phyloP scores from a whole-genome alignment of 192 early-diverging fungal genomes.

The Rhizophagus prolifer region DNA sequence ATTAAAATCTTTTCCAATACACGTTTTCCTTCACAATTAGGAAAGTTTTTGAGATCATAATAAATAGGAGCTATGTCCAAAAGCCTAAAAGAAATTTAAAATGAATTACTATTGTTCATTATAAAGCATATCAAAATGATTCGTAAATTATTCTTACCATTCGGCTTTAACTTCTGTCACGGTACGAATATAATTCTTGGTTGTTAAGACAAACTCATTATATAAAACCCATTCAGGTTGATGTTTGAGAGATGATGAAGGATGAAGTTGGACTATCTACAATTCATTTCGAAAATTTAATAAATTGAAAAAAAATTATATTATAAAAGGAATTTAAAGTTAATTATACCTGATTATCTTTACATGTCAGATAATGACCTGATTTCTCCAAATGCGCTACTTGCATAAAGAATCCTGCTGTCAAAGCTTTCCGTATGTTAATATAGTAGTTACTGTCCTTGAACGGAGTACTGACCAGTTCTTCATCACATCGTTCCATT shows the following conservation, averaged over 20 bases:
- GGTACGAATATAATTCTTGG: slow-evolving; percentile 95
- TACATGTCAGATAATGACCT: slow-evolving; percentile 86
- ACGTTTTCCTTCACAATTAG: slow-evolving; percentile 88
- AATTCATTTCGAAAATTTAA: slow-evolving; percentile 10
- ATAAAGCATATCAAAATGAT: not conserved
- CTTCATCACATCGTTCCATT: slow-evolving; percentile 72
- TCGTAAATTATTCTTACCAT: slow-evolving; percentile 46
- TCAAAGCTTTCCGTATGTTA: slow-evolving; percentile 87
- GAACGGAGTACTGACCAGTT: slow-evolving; percentile 69
- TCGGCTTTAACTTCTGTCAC: slow-evolving; percentile 86
- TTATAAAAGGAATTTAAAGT: not conserved
- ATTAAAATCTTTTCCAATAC: slow-evolving; percentile 70
- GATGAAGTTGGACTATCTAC: slow-evolving; percentile 82
- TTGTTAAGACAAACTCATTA: slow-evolving; percentile 98
- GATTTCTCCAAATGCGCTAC: slow-evolving; percentile 91
- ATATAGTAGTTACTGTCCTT: slow-evolving; percentile 74
- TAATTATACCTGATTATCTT: slow-evolving; percentile 85
- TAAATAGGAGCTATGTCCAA: slow-evolving; percentile 84
- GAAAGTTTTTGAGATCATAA: slow-evolving; percentile 90
- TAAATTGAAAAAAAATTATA: slow-evolving; percentile 16
- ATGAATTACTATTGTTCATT: not conserved
- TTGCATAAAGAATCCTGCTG: slow-evolving; percentile 98
- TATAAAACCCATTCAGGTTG: slow-evolving; percentile 99
- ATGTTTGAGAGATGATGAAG: slow-evolving; percentile 81
- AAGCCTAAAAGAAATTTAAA: slow-evolving; percentile 35